Conservation (phyloP, 73 alveolate species). For the Paramecium caudatum region DNA sequence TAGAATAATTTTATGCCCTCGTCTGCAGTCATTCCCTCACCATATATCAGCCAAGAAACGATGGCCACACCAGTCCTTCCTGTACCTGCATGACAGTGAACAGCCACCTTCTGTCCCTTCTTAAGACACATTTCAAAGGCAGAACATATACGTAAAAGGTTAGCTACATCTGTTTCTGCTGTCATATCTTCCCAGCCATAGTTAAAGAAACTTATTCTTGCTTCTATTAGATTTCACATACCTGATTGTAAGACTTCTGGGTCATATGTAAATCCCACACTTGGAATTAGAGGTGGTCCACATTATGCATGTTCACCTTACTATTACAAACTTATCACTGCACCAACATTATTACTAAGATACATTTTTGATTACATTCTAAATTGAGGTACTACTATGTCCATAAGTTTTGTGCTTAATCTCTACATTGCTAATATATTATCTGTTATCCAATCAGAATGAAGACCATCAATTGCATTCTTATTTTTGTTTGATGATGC, state of each 20-base stretch:
- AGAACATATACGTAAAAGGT: slow-evolving; percentile 73
- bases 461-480: slow-evolving; percentile 81
- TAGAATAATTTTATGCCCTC: slow-evolving; percentile 79
- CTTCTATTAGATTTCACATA: slow-evolving; percentile 39
- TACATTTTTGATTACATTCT: too few species aligned
- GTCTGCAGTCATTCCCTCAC: slow-evolving; percentile 72
- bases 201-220: slow-evolving; percentile 75
- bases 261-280: slow-evolving; percentile 79
- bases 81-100: slow-evolving; percentile 88
- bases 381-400: slow-evolving; percentile 73
- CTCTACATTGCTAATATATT: slow-evolving; percentile 83
- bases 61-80: slow-evolving; percentile 87
- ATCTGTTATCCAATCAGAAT: slow-evolving; percentile 85
- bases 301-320: slow-evolving; percentile 90
- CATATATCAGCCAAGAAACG: slow-evolving; percentile 78
- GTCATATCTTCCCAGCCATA: slow-evolving; percentile 87
- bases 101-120: slow-evolving; percentile 80
- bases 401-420: slow-evolving; percentile 70
- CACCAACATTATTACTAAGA: slow-evolving; percentile 70
- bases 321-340: slow-evolving; percentile 77
- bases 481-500: slow-evolving; percentile 64
- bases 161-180: slow-evolving; percentile 71
- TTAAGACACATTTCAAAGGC: slow-evolving; percentile 68
- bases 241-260: slow-evolving; percentile 78
- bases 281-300: slow-evolving; percentile 80